A percentile compares a stretch with the other conserved stretches of the same genome.
Conservation (phyloP, 306 rosid species). For the Lupinus albus region DNA sequence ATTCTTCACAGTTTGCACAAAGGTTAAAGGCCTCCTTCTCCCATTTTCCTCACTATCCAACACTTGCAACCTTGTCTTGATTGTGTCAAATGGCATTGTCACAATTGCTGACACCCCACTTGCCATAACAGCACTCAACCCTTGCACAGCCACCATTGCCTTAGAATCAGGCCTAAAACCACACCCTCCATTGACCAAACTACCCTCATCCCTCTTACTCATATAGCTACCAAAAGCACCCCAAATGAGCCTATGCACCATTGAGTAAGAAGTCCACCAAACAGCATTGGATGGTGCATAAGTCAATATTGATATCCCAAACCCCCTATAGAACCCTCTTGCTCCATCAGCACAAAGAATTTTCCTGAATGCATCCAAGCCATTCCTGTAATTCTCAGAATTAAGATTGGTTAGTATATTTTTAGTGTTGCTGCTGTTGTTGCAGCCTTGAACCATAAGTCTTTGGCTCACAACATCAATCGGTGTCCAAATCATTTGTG, state of each 20-base stretch:
- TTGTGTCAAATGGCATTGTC: slow-evolving; percentile 88
- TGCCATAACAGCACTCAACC: slow-evolving; percentile 83
- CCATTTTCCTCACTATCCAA: slow-evolving; percentile 89
- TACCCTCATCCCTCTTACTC: slow-evolving; percentile 53
- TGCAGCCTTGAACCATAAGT: slow-evolving; percentile 79
- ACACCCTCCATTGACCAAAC: slow-evolving; percentile 32
- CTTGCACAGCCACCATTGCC: slow-evolving; percentile 71
- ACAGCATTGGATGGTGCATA: slow-evolving; percentile 97
- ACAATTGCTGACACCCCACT: slow-evolving; percentile 90
- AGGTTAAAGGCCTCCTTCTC: slow-evolving; percentile 64
- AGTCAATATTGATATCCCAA: slow-evolving; percentile 82
- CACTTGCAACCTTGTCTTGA: slow-evolving; percentile 92
- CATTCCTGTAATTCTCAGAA: slow-evolving; percentile 66
- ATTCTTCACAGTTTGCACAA: slow-evolving; percentile 62
- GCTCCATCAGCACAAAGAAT: slow-evolving; percentile 74
- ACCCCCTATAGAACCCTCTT: slow-evolving; percentile 86
- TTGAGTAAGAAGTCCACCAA: slow-evolving; percentile 97
- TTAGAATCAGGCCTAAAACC: slow-evolving; percentile 61
- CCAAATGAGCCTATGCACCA: slow-evolving; percentile 78
- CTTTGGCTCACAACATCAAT: slow-evolving; percentile 93
- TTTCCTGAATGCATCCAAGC: slow-evolving; percentile 81
- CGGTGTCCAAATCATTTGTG: slow-evolving; percentile 95
- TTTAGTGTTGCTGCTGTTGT: slow-evolving; percentile 28
- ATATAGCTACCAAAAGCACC: slow-evolving; percentile 59
- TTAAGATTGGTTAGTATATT: slow-evolving; percentile 49